Conservation (phyloP, 129 eudicot genomes). For the Flaveria trinervia region DNA sequence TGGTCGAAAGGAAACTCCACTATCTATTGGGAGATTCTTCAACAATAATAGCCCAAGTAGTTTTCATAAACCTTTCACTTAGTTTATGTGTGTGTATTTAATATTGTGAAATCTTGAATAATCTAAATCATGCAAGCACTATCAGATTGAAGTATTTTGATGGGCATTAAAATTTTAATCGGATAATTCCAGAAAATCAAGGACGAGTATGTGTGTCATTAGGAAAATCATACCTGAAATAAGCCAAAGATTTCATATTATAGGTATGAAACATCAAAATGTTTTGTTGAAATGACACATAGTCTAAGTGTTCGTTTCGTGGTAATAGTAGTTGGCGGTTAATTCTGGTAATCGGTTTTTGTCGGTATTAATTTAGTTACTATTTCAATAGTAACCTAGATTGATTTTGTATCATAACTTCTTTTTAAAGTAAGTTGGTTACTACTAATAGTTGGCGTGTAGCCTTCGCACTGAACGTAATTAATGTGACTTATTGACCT, state of each 20-base stretch:
- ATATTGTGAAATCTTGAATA: background rate
- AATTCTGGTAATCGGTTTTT: background rate
- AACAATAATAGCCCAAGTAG: conserved; percentile 36
- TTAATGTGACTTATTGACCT: background rate
- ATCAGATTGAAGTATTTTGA: background rate
- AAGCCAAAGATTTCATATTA: background rate
- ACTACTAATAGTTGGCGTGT: background rate
- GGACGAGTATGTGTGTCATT: background rate
- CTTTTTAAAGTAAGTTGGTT: background rate
- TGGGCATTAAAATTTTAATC: background rate
- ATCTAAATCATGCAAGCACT: background rate
- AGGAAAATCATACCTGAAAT: too few species aligned
- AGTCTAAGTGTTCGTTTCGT: background rate
- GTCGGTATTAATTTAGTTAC: background rate
- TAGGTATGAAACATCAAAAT: background rate
- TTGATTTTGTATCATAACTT: background rate
- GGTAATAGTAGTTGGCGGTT: background rate
- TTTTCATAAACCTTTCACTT: background rate
- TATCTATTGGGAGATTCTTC: conserved; percentile 43
- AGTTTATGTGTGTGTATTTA: background rate
- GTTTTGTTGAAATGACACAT: background rate
- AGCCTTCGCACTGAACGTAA: background rate
- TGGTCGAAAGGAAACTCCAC: conserved; percentile 42
- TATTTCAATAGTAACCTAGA: too few species aligned
- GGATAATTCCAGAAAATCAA: background rate